Conservation (phyloP, 2,329 filamentous ascomycete genomes). For the Aureobasidium melanogenum region DNA sequence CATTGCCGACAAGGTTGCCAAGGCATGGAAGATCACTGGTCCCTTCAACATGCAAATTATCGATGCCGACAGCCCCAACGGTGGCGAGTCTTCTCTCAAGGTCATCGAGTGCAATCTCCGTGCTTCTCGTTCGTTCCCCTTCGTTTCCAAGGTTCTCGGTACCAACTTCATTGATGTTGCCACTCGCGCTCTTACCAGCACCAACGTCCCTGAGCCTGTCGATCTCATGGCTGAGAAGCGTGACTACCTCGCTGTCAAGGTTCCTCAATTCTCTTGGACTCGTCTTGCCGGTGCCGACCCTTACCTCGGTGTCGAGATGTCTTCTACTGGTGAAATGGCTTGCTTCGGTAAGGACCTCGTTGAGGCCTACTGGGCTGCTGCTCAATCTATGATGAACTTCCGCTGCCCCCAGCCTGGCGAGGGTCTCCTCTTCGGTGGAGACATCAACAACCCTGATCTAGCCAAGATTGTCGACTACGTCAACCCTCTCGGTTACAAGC, state of each 20-base stretch:
- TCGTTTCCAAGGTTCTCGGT: conserved; percentile 93
- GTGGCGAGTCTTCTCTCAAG: conserved; percentile 70
- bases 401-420: conserved; percentile 88
- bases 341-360: conserved; percentile 95
- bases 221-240: conserved; percentile 87
- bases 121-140: conserved; percentile 95
- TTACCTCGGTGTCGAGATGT: conserved; percentile 97
- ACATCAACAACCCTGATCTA: conserved; percentile 61
- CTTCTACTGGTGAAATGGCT: conserved; percentile 93
- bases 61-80: conserved; percentile 71
- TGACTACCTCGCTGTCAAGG: conserved; percentile 92
- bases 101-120: conserved; percentile 98
- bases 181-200: conserved; percentile 81
- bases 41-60: conserved; percentile 99
- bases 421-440: conserved; percentile 89
- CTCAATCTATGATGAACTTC: conserved; percentile 99
- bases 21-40: conserved; percentile 93
- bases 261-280: conserved; percentile 98
- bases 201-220: conserved; percentile 71
- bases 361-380: conserved; percentile 94
- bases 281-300: conserved; percentile 94
- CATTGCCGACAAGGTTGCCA: conserved; percentile 91
- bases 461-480: conserved; percentile 78
- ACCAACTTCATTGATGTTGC: conserved; percentile 95
- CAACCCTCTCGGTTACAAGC: conserved; percentile 83